phyloP scores from a whole-genome alignment of 768 basidiomycete genomes.

The Fibroporia radiculosa region DNA sequence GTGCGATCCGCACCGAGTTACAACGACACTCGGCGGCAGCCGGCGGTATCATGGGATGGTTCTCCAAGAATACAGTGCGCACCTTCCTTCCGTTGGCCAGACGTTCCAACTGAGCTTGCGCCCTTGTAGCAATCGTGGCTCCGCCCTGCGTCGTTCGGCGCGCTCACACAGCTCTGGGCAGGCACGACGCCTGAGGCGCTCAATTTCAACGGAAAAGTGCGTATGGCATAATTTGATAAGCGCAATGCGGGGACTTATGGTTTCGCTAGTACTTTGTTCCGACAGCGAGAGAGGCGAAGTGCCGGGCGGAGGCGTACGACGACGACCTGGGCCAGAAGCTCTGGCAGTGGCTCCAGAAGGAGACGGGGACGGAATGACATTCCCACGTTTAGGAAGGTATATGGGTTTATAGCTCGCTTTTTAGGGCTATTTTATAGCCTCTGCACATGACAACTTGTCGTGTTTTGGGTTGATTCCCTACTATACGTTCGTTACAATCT shows the following conservation, averaged over 20 bases:
- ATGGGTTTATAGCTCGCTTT: no score
- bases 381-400: no score
- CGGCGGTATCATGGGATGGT: neutral
- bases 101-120: neutral
- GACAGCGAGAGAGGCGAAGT: conserved; percentile 15
- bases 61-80: conserved; percentile 3
- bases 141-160: conserved; percentile 22
- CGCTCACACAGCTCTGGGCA: conserved; percentile 23
- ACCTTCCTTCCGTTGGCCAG: neutral
- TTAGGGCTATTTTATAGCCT: no score
- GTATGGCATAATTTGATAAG: neutral
- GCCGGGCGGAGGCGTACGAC: conserved; percentile 15
- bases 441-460: no score
- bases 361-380: conserved; percentile 2
- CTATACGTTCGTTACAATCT: no score
- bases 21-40: neutral
- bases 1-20: conserved; percentile 14
- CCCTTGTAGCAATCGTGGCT: conserved; percentile 3
- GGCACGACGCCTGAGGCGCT: conserved; percentile 30
- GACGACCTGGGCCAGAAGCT: conserved; percentile 12
- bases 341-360: conserved; percentile 17
- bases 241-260: no score
- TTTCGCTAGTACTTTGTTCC: conserved; percentile 17
- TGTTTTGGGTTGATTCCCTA: no score
- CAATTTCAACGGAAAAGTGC: conserved; percentile 33